Conservation (phyloP, 1,284 basidiomycete genomes). For the Dichomitus squalens region DNA sequence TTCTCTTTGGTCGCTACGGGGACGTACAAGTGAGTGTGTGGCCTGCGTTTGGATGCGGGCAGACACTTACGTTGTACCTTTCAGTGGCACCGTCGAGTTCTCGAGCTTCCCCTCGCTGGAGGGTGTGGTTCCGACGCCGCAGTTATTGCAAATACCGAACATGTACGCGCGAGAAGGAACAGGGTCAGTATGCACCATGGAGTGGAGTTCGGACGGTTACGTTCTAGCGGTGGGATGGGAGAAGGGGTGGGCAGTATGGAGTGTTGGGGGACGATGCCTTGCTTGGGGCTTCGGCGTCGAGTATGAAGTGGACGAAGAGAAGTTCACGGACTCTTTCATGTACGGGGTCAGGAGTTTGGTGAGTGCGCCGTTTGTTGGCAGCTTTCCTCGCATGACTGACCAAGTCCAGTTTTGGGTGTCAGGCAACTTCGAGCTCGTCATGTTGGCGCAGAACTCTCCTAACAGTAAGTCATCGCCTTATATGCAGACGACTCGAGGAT, state of each 20-base stretch:
- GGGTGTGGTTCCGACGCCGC: slow-evolving; percentile 52
- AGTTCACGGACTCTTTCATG: slow-evolving; percentile 87
- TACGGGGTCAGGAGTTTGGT: slow-evolving; percentile 71
- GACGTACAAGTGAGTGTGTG: slow-evolving; percentile 57
- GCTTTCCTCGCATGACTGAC: neutral
- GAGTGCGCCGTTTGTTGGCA: slow-evolving; percentile 26
- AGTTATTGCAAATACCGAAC: slow-evolving; percentile 58
- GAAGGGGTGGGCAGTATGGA: slow-evolving; percentile 90
- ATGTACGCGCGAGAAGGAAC: slow-evolving; percentile 56
- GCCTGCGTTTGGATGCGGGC: neutral
- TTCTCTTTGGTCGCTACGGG: slow-evolving; percentile 90
- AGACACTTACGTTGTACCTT: neutral
- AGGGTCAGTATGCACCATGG: slow-evolving; percentile 76
- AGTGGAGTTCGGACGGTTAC: slow-evolving; percentile 96
- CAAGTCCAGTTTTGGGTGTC: slow-evolving; percentile 81
- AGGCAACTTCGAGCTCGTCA: slow-evolving; percentile 86
- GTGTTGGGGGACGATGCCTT: slow-evolving; percentile 86
- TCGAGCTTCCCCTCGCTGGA: slow-evolving; percentile 67
- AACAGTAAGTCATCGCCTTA: slow-evolving; percentile 43
- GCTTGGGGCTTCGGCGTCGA: slow-evolving; percentile 76
- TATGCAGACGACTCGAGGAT: neutral
- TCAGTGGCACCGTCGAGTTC: slow-evolving; percentile 63
- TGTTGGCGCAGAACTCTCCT: slow-evolving; percentile 55
- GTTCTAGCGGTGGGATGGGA: slow-evolving; percentile 96
- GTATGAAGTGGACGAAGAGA: slow-evolving; percentile 59